A percentile compares a stretch with the other conserved stretches of the same genome.
phyloP scores from a whole-genome alignment of 495 filamentous ascomycete genomes.

The Aspergillus wentii region DNA sequence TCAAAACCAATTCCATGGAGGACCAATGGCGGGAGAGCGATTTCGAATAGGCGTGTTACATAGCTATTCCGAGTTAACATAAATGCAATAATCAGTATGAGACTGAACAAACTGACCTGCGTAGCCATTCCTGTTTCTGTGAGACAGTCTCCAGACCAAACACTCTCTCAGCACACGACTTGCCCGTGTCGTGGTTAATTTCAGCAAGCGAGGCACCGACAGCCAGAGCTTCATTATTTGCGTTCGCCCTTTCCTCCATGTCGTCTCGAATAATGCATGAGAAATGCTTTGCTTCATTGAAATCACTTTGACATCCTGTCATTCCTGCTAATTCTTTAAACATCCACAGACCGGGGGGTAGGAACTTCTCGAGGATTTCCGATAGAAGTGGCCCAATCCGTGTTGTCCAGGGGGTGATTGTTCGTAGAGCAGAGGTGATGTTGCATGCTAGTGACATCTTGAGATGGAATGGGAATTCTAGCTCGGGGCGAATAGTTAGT shows the following conservation, averaged over 20 bases:
- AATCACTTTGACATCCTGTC: slow-evolving; percentile 14
- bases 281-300: slow-evolving; percentile 12
- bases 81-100: too few species aligned
- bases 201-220: slow-evolving; percentile 9
- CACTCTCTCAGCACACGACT: slow-evolving; percentile 10
- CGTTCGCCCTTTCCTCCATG: slow-evolving; percentile 6
- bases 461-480: slow-evolving; percentile 14
- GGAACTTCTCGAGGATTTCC: slow-evolving; percentile 10
- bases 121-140: slow-evolving; percentile 10
- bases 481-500: slow-evolving; percentile 9
- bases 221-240: slow-evolving; percentile 13
- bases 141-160: slow-evolving; percentile 6
- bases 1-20: slow-evolving; percentile 17
- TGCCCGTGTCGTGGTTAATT: neutral
- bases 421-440: slow-evolving; percentile 17
- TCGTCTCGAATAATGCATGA: slow-evolving; percentile 18
- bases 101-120: slow-evolving; percentile 8
- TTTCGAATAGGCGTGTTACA: slow-evolving; percentile 4
- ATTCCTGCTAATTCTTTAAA: slow-evolving; percentile 14
- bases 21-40: slow-evolving; percentile 12
- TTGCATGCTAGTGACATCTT: slow-evolving; percentile 18
- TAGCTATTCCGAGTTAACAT: too few species aligned
- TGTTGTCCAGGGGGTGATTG: slow-evolving; percentile 18
- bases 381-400: slow-evolving; percentile 7
- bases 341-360: slow-evolving; percentile 14